Conservation (phyloP, 805 yeast genomes). For the Yamadazyma takamatsuzukensis region DNA sequence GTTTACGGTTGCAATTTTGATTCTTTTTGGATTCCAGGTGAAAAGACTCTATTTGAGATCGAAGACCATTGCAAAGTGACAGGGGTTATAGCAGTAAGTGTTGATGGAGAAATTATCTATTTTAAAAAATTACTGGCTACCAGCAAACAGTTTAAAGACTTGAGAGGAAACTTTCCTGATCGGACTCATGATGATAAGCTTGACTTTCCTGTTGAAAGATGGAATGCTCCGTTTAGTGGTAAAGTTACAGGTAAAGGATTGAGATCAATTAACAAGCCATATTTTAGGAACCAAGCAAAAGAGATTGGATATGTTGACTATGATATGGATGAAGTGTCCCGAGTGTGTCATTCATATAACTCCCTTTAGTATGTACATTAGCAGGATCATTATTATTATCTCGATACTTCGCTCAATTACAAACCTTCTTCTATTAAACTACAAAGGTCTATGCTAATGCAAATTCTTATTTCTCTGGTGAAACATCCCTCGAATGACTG, state of each 20-base stretch:
- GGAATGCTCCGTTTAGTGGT: conserved; percentile 29
- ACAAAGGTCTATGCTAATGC: no score
- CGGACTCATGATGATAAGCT: conserved; percentile 8
- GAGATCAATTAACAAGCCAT: conserved; percentile 31
- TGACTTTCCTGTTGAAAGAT: conserved; percentile 7
- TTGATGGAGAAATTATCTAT: conserved; percentile 33
- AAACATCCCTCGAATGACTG: no score
- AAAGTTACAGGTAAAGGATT: conserved; percentile 41
- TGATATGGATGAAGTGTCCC: conserved; percentile 20
- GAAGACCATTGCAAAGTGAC: background rate
- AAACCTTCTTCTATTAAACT: no score
- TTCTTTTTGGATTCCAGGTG: conserved; percentile 8
- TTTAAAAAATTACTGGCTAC: conserved; percentile 14
- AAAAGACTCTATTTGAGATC: background rate
- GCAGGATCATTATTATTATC: no score
- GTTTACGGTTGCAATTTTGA: conserved; percentile 22
- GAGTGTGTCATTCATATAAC: conserved; percentile 7
- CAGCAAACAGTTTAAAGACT: conserved; percentile 12
- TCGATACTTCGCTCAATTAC: no score
- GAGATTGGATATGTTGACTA: conserved; percentile 26
- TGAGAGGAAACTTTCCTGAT: conserved; percentile 6
- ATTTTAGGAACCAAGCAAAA: conserved; percentile 25
- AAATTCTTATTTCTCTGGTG: background rate
- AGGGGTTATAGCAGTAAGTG: conserved; percentile 26
- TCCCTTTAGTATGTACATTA: no score